Evolutionary conservation across 164 flowering plant species (phyloP).

Genomic region (Echeveria elegans): DNA sequence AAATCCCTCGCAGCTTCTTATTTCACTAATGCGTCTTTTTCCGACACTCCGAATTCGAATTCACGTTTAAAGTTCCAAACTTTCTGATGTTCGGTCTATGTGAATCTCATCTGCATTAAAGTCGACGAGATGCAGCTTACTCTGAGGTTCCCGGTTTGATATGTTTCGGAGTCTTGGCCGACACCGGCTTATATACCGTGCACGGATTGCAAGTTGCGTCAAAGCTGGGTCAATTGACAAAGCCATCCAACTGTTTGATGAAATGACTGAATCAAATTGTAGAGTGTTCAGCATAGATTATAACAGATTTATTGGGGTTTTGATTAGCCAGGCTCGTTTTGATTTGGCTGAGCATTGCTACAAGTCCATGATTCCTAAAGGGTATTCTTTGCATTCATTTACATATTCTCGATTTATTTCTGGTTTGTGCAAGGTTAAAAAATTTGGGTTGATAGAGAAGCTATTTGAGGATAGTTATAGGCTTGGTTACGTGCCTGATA

Average conservation of each 20-base stretch:
- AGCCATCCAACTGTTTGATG: constrained; percentile 69
- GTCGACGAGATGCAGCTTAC: constrained; percentile 25
- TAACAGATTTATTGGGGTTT: constrained; percentile 77
- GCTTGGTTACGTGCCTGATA: constrained; percentile 55
- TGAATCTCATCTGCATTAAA: constrained; percentile 2
- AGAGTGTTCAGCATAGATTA: constrained; percentile 76
- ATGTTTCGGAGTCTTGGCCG: constrained; percentile 45
- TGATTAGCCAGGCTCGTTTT: constrained; percentile 46
- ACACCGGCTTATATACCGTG: constrained; percentile 55
- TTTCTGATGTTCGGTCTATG: background rate
- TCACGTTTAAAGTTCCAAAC: background rate
- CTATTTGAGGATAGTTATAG: constrained; percentile 61
- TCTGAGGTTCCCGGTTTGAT: constrained; percentile 20
- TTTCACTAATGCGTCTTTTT: background rate
- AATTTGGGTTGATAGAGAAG: constrained; percentile 36
- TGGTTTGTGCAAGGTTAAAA: constrained; percentile 54
- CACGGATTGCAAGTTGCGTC: constrained; percentile 54
- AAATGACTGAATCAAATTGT: constrained; percentile 72
- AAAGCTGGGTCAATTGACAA: constrained; percentile 57
- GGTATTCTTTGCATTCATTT: constrained; percentile 65
- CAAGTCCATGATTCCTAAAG: constrained; percentile 37
- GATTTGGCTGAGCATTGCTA: constrained; percentile 70
- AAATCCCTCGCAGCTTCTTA: background rate
- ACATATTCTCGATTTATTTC: constrained; percentile 83
- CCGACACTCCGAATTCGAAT: background rate